Evolutionary conservation across 768 basidiomycete species (phyloP), one percentile per base, ranked within the genome.

Genomic region (Aureoboletus auriporus): DNA sequence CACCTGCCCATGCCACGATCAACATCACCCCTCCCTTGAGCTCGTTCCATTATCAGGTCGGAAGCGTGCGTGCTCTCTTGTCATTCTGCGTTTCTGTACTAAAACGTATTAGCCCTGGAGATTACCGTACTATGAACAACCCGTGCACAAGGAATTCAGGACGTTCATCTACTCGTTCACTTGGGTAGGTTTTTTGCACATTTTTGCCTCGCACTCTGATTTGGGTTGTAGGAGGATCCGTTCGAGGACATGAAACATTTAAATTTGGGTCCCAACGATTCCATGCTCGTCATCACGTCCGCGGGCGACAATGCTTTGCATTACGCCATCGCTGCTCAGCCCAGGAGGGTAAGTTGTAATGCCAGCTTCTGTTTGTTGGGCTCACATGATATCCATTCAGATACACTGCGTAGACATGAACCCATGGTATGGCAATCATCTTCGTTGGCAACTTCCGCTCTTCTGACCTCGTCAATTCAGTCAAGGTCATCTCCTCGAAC

Each of bases 301-400:
- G 88, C 85, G 3, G 87, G 87, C 0, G 87, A 89, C 64, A 90
- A 90, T 61, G 84, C 85, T 3, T 69, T 90, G 31, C 86, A 89
- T 61, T 90, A 90, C 53, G 86, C 85, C 8, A 81, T 85, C 47
- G 75, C 73, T n/a, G 80, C 79, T 2, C 63, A 72, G 28, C 84
- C 84, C 3, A 71, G 77, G 47, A 70, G 77, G 40, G 77, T 79
- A 51, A 42, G 73, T 57, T 27, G 39, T 42, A 30, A 37, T 43
- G 6, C 26, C 35, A 2, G 7, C 26, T 8, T 30, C 23, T 13
- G 6, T 54, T 52, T 9, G 28, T 46, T 20, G 31, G 6, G 27
- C 39, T 53, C 1, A 51, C 23, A 8, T 10, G 6, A 20, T 11
- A 12, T n/a, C 10, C 16, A 13, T 39, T 23, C 39, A 76, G 71